Percentiles rank a stretch among this genome's conserved stretches.
phyloP scores from a whole-genome alignment of 371 early-diverging fungal species.

The Conidiobolus incongruus region DNA sequence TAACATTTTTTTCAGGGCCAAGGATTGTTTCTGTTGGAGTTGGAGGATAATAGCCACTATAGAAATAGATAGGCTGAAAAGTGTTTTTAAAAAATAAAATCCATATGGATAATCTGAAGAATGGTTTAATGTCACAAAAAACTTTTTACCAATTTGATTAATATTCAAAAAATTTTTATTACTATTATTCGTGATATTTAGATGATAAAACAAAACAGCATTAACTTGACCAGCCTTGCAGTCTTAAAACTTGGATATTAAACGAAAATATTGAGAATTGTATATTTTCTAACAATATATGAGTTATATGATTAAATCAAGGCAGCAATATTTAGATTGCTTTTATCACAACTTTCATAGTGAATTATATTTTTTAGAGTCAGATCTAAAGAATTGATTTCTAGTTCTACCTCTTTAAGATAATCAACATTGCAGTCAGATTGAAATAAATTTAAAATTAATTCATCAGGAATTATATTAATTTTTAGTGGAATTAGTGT shows the following conservation, averaged over 20 bases:
- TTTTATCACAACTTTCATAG: neutral
- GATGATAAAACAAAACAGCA: too few relatives aligned
- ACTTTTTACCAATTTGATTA: too few relatives aligned
- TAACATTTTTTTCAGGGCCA: conserved; percentile 15
- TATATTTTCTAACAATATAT: too few relatives aligned
- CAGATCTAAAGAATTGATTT: neutral
- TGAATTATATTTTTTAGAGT: neutral
- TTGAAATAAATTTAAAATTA: too few relatives aligned
- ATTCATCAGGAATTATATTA: too few relatives aligned
- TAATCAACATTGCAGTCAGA: neutral
- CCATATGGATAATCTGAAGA: conserved; percentile 5
- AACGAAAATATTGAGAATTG: neutral
- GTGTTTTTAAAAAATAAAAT: conserved; percentile 17
- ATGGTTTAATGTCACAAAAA: conserved; percentile 3
- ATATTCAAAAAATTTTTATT: too few relatives aligned
- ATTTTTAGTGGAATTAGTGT: too few relatives aligned
- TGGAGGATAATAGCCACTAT: conserved; percentile 19
- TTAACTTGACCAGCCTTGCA: conserved; percentile 3
- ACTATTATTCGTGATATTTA: too few relatives aligned
- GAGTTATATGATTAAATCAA: too few relatives aligned
- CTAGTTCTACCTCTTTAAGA: neutral
- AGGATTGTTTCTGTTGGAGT: conserved; percentile 9
- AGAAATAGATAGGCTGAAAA: conserved; percentile 20
- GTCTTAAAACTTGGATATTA: neutral
- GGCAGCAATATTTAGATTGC: neutral